A percentile compares a stretch with the other conserved stretches of the same genome.
These are phyloP conservation scores for Flaveria trinervia DNA, from an alignment of 129 eudicot genomes.

Conservation along the genomic window DNA sequence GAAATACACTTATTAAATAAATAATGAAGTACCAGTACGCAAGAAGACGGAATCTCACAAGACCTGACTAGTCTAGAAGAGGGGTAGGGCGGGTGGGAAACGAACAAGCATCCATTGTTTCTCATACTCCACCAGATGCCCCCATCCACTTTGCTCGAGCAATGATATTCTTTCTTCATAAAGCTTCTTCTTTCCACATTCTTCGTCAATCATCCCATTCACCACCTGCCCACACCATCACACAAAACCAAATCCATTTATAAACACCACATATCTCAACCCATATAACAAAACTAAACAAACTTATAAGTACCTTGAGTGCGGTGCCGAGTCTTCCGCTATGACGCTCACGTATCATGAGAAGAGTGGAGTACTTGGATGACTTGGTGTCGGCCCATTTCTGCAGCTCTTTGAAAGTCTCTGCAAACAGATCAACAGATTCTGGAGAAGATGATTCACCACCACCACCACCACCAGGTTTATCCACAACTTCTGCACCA, in stretches of 20 bases:
- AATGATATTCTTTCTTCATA: conserved; percentile 72
- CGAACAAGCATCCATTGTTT: conserved; percentile 92
- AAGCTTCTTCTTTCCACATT: conserved; percentile 74
- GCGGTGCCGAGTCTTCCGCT: conserved; percentile 81
- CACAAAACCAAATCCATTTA: neutral
- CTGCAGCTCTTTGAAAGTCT: conserved; percentile 77
- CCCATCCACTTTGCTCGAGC: conserved; percentile 76
- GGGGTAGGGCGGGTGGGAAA: conserved; percentile 75
- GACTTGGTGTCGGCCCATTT: conserved; percentile 88
- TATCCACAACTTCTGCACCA: conserved; percentile 42
- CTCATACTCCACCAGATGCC: conserved; percentile 73
- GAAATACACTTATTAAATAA: neutral
- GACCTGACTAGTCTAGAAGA: conserved; percentile 42
- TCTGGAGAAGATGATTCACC: conserved; percentile 28
- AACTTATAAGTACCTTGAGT: conserved; percentile 60
- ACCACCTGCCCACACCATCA: conserved; percentile 45
- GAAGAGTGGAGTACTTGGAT: conserved; percentile 64
- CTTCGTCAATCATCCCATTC: conserved; percentile 70
- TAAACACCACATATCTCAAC: neutral
- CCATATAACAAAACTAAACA: neutral
- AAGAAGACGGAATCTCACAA: too few species aligned
- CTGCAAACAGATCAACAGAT: conserved; percentile 54
- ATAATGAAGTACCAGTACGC: neutral
- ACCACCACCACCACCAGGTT: conserved; percentile 25
- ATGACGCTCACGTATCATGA: conserved; percentile 70